Percentiles rank a stretch among this genome's conserved stretches.
Conservation (phyloP, 2,329 filamentous ascomycete species). For the Phoma herbarum region DNA sequence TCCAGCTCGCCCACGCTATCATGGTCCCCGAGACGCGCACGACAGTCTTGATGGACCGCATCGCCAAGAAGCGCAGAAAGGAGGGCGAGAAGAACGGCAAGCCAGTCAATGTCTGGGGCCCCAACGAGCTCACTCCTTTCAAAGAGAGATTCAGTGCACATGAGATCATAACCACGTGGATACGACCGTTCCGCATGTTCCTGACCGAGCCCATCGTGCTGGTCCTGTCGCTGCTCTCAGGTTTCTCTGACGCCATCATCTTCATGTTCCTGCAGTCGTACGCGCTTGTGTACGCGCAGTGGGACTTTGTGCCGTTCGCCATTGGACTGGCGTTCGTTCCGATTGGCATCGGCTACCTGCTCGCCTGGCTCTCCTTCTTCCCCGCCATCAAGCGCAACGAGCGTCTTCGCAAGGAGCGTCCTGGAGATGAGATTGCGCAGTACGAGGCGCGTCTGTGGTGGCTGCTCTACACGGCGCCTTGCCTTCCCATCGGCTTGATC, state of each 20-base stretch:
- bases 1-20: constrained; percentile 73
- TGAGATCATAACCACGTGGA: constrained; percentile 61
- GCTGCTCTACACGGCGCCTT: constrained; percentile 69
- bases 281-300: constrained; percentile 72
- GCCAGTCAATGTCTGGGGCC: constrained; percentile 72
- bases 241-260: constrained; percentile 79
- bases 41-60: constrained; percentile 79
- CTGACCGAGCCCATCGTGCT: constrained; percentile 78
- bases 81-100: constrained; percentile 67
- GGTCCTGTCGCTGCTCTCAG: constrained; percentile 73
- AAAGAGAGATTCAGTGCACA: constrained; percentile 50
- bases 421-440: constrained; percentile 43
- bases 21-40: constrained; percentile 80
- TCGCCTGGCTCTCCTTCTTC: constrained; percentile 70
- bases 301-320: constrained; percentile 66
- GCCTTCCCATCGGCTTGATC: constrained; percentile 73
- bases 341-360: constrained; percentile 67
- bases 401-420: constrained; percentile 39
- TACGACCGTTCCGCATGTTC: constrained; percentile 75
- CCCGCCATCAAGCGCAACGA: constrained; percentile 58
- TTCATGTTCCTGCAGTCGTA: constrained; percentile 82
- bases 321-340: constrained; percentile 71
- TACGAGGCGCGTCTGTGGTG: constrained; percentile 68
- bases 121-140: constrained; percentile 68
- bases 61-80: constrained; percentile 77